These are phyloP conservation scores for Ascocoryne sarcoides DNA, from an alignment of 2,329 filamentous ascomycete genomes.

Conservation along the genomic window DNA sequence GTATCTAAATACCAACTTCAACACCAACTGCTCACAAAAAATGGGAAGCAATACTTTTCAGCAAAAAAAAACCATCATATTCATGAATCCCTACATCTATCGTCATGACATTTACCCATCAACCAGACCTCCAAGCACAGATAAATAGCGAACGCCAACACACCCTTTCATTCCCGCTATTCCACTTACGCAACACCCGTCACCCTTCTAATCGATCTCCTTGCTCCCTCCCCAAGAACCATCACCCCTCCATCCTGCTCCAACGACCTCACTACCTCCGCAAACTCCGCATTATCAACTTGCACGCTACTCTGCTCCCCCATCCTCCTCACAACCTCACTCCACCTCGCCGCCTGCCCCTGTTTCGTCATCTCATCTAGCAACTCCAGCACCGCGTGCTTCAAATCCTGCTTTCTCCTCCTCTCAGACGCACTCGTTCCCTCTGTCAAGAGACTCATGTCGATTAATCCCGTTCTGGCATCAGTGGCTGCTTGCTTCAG, in stretches of 20 bases:
- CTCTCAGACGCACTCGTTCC: constrained; percentile 87
- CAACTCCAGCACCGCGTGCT: constrained; percentile 63
- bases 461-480: constrained; percentile 79
- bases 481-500: constrained; percentile 98
- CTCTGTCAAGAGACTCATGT: constrained; percentile 92
- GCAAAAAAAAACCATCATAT: no score
- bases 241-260: constrained; percentile 80
- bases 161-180: no score
- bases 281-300: constrained; percentile 73
- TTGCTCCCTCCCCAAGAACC: constrained; percentile 73
- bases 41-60: no score
- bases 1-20: no score
- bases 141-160: no score
- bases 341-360: constrained; percentile 62
- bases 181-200: constrained; percentile 40
- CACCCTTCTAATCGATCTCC: constrained; percentile 73
- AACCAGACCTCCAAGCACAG: no score
- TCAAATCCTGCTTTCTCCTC: constrained; percentile 73
- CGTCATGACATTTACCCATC: no score
- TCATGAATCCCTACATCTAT: no score
- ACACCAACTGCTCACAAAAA: no score
- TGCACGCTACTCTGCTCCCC: constrained; percentile 61
- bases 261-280: constrained; percentile 67
- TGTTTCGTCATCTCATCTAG: constrained; percentile 72
- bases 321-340: constrained; percentile 67